Evolutionary conservation across 768 basidiomycete genomes (phyloP).

Genomic region (Phanerodontia chrysosporium): DNA sequence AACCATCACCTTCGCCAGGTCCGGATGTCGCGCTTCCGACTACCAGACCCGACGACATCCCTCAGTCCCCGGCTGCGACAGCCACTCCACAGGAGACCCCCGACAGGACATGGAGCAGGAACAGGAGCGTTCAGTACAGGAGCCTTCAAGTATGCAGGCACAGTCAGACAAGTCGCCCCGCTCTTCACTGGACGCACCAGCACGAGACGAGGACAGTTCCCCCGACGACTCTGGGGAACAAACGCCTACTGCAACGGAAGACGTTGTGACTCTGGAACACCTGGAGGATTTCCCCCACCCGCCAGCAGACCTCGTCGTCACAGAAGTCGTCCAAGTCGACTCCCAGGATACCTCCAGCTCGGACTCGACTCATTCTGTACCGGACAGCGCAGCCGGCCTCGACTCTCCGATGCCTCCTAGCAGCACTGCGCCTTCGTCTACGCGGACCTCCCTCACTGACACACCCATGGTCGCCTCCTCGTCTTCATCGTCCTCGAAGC

Average conservation of each 20-base stretch:
- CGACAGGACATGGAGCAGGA: not conserved
- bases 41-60: not conserved
- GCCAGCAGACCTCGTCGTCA: not conserved
- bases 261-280: not conserved
- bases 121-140: not conserved
- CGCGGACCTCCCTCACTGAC: conserved; percentile 5
- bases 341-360: not conserved
- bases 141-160: not conserved
- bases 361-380: not conserved
- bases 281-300: not conserved
- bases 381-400: not conserved
- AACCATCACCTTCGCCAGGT: not conserved
- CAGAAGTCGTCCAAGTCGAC: not conserved
- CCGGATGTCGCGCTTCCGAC: not conserved
- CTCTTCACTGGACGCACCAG: not conserved
- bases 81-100: not conserved
- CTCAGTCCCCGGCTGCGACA: not conserved
- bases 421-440: conserved; percentile 6
- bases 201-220: not conserved
- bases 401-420: not conserved
- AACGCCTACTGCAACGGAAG: not conserved
- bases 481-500: not conserved
- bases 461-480: not conserved
- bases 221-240: not conserved
- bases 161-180: not conserved